Conservation (phyloP, 306 rosid species). For the Macrotyloma uniflorum region DNA sequence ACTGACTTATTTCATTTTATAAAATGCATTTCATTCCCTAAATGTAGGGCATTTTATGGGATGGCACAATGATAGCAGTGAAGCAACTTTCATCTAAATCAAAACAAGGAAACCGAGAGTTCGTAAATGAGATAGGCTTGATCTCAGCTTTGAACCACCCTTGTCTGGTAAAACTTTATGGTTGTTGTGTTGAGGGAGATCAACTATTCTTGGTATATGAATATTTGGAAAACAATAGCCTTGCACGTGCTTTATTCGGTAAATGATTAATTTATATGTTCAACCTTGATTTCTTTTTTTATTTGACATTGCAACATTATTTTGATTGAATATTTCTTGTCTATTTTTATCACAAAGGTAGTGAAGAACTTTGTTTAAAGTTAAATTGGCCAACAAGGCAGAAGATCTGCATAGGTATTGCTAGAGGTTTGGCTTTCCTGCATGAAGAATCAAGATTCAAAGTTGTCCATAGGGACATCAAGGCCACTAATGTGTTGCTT, state of each 20-base stretch:
- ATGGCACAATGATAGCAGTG: conserved; percentile 67
- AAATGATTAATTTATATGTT: conserved; percentile 1
- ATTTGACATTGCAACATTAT: neutral
- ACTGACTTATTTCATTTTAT: neutral
- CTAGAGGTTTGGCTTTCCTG: conserved; percentile 59
- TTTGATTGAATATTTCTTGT: neutral
- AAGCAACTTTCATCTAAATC: conserved; percentile 78
- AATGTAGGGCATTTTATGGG: conserved; percentile 42
- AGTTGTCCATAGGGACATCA: conserved; percentile 7
- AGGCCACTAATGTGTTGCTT: neutral
- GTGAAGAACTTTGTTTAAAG: conserved; percentile 31
- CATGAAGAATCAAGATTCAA: conserved; percentile 59
- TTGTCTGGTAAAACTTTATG: conserved; percentile 48
- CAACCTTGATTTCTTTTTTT: neutral
- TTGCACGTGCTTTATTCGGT: conserved; percentile 57
- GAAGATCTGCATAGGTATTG: conserved; percentile 61
- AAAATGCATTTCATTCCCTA: neutral
- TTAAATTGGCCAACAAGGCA: conserved; percentile 63
- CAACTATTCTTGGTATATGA: conserved; percentile 54
- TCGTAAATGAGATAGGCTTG: conserved; percentile 71
- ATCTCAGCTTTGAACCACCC: conserved; percentile 65
- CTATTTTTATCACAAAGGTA: conserved; percentile 29
- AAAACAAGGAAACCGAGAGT: conserved; percentile 78
- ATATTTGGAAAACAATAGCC: conserved; percentile 61
- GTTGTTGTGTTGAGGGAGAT: conserved; percentile 49